Evolutionary conservation across 2,329 filamentous ascomycete genomes (phyloP), one percentile per base, ranked within the genome.

Genomic region (Phialophora tarda): DNA sequence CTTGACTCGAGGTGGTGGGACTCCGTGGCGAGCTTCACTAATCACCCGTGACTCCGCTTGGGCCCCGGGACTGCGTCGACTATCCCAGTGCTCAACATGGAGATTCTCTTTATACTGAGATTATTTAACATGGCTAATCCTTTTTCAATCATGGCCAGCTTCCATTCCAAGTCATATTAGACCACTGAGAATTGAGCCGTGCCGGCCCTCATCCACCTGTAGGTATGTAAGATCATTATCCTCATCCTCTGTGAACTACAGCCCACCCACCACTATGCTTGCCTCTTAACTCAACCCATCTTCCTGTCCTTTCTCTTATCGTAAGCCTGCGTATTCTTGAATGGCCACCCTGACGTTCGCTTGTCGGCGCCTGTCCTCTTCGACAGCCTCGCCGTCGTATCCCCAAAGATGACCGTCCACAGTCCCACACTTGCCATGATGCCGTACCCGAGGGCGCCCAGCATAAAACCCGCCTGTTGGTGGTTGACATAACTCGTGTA

Each of bases 311-410:
- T 76, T 72, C 79, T 85, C 80, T 82, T 85, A 73, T 83, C 83
- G 51, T 81, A 80, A 48, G 85, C 83, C 75, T 86, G 84, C 4
- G 72, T 73, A 71, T 91, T 90, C 71, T 80, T 81, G 75, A 91
- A 90, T 2, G 88, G 88, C 71, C 86, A 91, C 11, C 86, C 87
- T 66, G 83, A 83, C 28, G 84, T 89, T 74, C 88, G 81, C 82
- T 89, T 90, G 74, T 90, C 89, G 38, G 85, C 86, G 0, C 88
- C 88, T 1, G 87, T 90, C 77, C 82, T 86, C 74, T 84, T 83
- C 73, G 84, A 87, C 62, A 89, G 85, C 67, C 82, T 79, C 1
- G 86, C 85, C 71, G 82, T 76, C 51, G 81, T 84, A 62, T 81
- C 85, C 0, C 82, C 85, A 75, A 88, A 88, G 66, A 88, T 71